Conservation (phyloP, 208 protist genomes). For the Histomonas meleagridis region DNA sequence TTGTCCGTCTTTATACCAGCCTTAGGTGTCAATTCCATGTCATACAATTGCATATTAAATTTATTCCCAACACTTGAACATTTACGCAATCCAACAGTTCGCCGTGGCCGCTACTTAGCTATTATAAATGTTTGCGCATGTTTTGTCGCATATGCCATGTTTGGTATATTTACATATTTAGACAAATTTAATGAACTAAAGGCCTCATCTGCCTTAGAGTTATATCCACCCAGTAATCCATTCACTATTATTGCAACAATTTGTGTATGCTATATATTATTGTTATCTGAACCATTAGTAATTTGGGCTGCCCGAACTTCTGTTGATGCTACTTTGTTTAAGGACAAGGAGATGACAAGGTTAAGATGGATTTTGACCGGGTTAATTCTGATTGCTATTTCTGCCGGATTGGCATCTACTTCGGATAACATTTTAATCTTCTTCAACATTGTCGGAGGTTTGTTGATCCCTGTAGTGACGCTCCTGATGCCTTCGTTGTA, state of each 20-base stretch:
- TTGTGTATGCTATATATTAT: not conserved
- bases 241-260: not conserved
- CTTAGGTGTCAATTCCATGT: not conserved
- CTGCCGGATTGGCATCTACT: not conserved
- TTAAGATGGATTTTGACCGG: not conserved
- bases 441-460: not conserved
- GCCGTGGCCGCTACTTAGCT: not conserved
- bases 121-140: not conserved
- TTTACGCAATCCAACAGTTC: not conserved
- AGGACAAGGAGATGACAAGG: not conserved
- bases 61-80: not conserved
- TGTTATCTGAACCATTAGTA: not conserved
- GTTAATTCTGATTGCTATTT: not conserved
- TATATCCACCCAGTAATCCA: not conserved
- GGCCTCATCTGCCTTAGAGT: not conserved
- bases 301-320: not conserved
- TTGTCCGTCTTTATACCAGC: not conserved
- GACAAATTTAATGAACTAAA: not conserved
- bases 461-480: not conserved
- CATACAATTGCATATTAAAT: not conserved
- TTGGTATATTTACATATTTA: slow-evolving; percentile 11
- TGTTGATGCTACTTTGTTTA: not conserved
- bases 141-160: not conserved
- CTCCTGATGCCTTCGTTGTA: too few species aligned
- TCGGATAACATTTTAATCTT: slow-evolving; percentile 16